These are phyloP conservation scores for Cucumis hystrix DNA, from an alignment of 306 rosid species.

Conservation along the genomic window DNA sequence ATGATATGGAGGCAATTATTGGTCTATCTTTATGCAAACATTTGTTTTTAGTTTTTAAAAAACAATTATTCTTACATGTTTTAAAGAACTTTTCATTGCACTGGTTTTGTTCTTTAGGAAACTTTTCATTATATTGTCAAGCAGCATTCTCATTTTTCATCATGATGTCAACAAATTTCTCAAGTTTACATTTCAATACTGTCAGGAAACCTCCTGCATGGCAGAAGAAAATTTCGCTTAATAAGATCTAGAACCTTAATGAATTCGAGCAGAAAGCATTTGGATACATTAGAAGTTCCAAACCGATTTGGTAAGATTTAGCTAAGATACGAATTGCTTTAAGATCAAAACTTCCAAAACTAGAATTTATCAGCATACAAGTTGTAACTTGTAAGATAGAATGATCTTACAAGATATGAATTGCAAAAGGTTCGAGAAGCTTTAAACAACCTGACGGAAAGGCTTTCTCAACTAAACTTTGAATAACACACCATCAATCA, in stretches of 20 bases:
- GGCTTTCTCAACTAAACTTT: neutral
- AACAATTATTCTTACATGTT: neutral
- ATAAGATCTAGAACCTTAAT: no score
- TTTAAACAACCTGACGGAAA: neutral
- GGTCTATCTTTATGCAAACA: neutral
- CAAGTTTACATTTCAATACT: neutral
- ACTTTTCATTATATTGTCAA: neutral
- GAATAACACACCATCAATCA: neutral
- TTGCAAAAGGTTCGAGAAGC: no score
- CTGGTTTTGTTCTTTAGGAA: neutral
- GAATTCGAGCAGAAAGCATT: no score
- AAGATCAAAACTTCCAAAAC: no score
- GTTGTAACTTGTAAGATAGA: no score
- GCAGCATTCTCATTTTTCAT: neutral
- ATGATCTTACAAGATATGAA: no score
- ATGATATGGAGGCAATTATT: neutral
- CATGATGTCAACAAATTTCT: neutral
- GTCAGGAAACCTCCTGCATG: neutral
- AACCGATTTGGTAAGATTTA: no score
- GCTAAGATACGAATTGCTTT: no score
- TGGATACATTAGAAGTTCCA: no score
- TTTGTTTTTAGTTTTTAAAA: neutral
- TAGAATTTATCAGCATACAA: no score
- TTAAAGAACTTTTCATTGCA: neutral
- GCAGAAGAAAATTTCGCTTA: no score